Percentiles rank a stretch among this genome's conserved stretches.
Evolutionary conservation across 2,329 filamentous ascomycete species (phyloP).

Genomic region (Colletotrichum brevisporum): DNA sequence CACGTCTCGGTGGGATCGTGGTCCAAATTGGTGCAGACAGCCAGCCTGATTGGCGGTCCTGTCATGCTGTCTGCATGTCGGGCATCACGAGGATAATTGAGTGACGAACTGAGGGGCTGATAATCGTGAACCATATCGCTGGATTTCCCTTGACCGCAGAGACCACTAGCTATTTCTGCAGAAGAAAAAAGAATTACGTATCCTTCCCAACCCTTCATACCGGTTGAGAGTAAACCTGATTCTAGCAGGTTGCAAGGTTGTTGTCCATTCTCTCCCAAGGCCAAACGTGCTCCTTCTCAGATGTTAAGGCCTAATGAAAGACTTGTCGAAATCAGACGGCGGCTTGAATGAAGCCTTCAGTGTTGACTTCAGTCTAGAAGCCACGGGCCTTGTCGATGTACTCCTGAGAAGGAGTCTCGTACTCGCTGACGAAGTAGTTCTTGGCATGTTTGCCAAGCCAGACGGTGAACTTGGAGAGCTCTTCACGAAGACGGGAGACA

Average conservation of each 20-base stretch:
- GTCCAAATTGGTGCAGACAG: background rate
- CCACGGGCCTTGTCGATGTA: slow-evolving; percentile 78
- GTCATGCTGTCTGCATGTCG: background rate
- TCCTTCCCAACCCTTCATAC: slow-evolving; percentile 26
- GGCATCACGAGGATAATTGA: background rate
- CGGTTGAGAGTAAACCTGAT: slow-evolving; percentile 7
- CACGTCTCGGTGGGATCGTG: no score
- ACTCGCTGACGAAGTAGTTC: slow-evolving; percentile 83
- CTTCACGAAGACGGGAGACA: slow-evolving; percentile 88
- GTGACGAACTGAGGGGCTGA: background rate
- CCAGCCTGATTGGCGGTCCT: background rate
- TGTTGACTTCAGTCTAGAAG: slow-evolving; percentile 48
- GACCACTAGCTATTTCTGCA: background rate
- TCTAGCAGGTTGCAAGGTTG: slow-evolving; percentile 3
- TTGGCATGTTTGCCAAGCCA: slow-evolving; percentile 86
- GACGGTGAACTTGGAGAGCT: slow-evolving; percentile 86
- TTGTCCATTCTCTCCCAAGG: background rate
- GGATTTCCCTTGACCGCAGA: background rate
- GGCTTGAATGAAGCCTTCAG: no score
- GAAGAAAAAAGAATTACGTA: slow-evolving; percentile 25
- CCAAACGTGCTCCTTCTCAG: background rate
- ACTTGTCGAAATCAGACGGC: no score
- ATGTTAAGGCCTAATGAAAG: no score
- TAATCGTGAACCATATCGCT: background rate
- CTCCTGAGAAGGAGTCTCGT: slow-evolving; percentile 79